Percentiles rank a stretch among this genome's conserved stretches.
phyloP scores from a whole-genome alignment of 2,329 filamentous ascomycete species.

The Diaporthe aspalathi region DNA sequence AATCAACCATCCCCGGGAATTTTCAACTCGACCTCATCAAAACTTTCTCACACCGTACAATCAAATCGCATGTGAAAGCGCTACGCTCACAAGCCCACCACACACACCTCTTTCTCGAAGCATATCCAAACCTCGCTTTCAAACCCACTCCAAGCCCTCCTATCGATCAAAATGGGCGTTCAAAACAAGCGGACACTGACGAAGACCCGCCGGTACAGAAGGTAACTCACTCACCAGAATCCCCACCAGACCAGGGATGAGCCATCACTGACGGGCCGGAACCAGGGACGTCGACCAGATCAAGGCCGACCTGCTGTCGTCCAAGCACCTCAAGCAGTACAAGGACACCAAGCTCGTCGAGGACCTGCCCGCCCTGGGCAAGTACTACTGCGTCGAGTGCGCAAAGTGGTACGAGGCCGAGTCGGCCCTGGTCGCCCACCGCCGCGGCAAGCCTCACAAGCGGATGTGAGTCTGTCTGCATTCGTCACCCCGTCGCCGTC shows the following conservation, averaged over 20 bases:
- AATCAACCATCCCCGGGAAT: background rate
- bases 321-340: constrained; percentile 83
- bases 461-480: constrained; percentile 73
- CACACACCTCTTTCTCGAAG: background rate
- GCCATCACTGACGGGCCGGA: constrained; percentile 36
- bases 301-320: constrained; percentile 80
- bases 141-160: background rate
- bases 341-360: constrained; percentile 83
- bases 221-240: constrained; percentile 62
- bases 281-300: constrained; percentile 91
- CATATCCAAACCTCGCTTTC: background rate
- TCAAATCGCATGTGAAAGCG: constrained; percentile 37
- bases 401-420: constrained; percentile 97
- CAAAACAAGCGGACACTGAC: constrained; percentile 73
- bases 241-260: constrained; percentile 17
- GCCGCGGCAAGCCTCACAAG: constrained; percentile 92
- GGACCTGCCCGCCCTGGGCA: constrained; percentile 87
- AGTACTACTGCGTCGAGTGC: constrained; percentile 91
- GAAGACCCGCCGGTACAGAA: constrained; percentile 79
- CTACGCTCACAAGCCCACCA: constrained; percentile 9
- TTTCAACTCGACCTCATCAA: constrained; percentile 25
- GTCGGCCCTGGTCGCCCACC: constrained; percentile 78
- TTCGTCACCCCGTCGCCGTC: background rate
- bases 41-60: constrained; percentile 33
- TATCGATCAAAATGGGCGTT: constrained; percentile 70